phyloP scores from a whole-genome alignment of 116 monocot species.

The Posidonia oceanica region DNA sequence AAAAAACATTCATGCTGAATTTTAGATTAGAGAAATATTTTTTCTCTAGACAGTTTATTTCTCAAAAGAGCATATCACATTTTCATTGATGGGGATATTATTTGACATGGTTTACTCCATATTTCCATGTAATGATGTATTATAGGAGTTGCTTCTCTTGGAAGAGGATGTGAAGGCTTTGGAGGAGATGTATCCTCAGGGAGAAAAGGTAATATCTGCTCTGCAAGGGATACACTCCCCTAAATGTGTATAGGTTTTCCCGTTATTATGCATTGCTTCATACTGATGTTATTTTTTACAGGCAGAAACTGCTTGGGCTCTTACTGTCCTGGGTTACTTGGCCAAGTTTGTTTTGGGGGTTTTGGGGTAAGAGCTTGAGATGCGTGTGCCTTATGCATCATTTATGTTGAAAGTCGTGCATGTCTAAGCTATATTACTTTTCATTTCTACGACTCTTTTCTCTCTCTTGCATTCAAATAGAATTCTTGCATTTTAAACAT shows the following conservation, averaged over 20 bases:
- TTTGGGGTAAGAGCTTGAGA: constrained; percentile 42
- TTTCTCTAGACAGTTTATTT: too few species aligned
- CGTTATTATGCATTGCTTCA: not conserved
- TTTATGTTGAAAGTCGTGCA: too few species aligned
- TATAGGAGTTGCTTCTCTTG: constrained; percentile 82
- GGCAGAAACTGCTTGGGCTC: constrained; percentile 85
- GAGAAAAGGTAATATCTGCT: constrained; percentile 58
- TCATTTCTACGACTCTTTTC: too few species aligned
- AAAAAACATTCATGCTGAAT: too few species aligned
- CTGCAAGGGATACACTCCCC: not conserved
- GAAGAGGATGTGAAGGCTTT: constrained; percentile 95
- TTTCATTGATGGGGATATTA: too few species aligned
- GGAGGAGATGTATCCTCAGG: constrained; percentile 99
- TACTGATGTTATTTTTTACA: constrained; percentile 12
- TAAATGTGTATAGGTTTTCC: not conserved
- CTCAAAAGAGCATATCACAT: too few species aligned
- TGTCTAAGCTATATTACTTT: too few species aligned
- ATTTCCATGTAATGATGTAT: not conserved
- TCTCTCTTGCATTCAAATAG: too few species aligned
- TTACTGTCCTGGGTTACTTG: constrained; percentile 80
- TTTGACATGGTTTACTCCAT: not conserved
- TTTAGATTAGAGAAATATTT: too few species aligned
- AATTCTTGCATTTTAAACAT: too few species aligned
- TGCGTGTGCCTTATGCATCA: not conserved
- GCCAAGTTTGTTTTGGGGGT: constrained; percentile 62